Conservation (phyloP, 371 early-diverging fungal genomes). For the Phascolomyces articulosus region DNA sequence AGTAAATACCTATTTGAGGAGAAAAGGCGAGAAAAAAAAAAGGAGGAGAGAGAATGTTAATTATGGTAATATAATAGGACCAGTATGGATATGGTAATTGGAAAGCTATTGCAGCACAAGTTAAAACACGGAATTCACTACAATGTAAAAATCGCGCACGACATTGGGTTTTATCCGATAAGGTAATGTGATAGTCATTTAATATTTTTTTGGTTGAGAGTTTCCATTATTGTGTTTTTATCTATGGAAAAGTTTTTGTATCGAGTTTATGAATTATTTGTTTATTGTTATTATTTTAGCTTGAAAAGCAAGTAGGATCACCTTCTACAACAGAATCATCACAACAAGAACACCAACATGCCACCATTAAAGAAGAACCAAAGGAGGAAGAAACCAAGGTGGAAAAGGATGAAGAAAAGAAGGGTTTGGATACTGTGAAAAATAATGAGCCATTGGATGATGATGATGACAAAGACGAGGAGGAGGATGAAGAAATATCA, state of each 20-base stretch:
- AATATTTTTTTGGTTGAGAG: too few relatives aligned
- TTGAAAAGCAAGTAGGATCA: conserved; percentile 10
- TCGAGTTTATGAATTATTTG: neutral
- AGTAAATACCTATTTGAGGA: conserved; percentile 33
- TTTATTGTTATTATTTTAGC: neutral
- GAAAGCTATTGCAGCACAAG: conserved; percentile 57
- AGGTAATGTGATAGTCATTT: conserved; percentile 7
- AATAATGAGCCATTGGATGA: neutral
- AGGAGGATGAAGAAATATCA: conserved; percentile 47
- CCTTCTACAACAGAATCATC: neutral
- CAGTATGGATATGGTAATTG: conserved; percentile 69
- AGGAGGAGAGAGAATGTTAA: neutral
- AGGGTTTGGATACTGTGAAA: too few relatives aligned
- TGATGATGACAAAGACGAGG: conserved; percentile 11
- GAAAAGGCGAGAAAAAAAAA: neutral
- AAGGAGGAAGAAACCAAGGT: conserved; percentile 3
- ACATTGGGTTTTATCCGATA: conserved; percentile 57
- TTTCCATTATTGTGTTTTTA: too few relatives aligned
- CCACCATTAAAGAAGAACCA: neutral
- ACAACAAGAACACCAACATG: neutral
- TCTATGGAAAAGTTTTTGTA: neutral
- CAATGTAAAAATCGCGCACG: conserved; percentile 76
- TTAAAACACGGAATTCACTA: conserved; percentile 61
- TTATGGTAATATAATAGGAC: conserved; percentile 24
- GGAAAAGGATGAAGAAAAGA: conserved; percentile 38